Evolutionary conservation across 768 basidiomycete species (phyloP), one percentile per base, ranked within the genome.

Genomic region (Suillus tomentosus): DNA sequence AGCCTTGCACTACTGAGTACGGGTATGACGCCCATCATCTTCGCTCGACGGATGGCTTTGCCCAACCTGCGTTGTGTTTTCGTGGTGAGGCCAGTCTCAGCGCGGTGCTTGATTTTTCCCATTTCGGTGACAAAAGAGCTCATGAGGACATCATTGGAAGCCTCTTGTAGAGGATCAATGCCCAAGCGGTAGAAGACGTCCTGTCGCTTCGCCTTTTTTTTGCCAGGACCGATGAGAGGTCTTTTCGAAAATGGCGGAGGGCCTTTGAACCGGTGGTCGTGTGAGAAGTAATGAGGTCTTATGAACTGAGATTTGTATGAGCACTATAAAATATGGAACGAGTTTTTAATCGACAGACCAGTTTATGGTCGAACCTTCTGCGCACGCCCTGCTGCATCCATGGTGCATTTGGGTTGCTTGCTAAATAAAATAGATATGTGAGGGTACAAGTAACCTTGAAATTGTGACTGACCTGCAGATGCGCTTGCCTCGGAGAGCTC

Each of bases 1-100:
- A 73, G 62, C 4, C 73, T 69, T 27, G 73, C 69, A 36, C 67
- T 72, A 53, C 78, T 78, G 53, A 77, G 76, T 61, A 79, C 67
- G 5, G 94, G 91, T 61, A 96, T 85, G 63, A 94, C 73, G 47
- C 96, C 96, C 92, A 96, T 95, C 83, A 89, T 89, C 78, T 90
- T 92, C 64, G 96, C 91, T 64, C 96, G 81, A 53, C 91, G 87
- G 64, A 97, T 89, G 51, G 95, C 92, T 77, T 94, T 94, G 64
- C 86, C 91, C 5, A 97, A 69, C 65, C 82, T 81, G 51, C 93
- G 84, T 74, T 97, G 96, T 62, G 79, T 90, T 77, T 87, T 88
- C 76, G 86, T 83, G 2, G 95, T 94, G 53, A 98, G 79, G 7
- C 82, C 79, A 0, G 93, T 96, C 37, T 83, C 72, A 10, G 84